Conservation (phyloP, 331 rosid species). For the Quercus lobata region DNA sequence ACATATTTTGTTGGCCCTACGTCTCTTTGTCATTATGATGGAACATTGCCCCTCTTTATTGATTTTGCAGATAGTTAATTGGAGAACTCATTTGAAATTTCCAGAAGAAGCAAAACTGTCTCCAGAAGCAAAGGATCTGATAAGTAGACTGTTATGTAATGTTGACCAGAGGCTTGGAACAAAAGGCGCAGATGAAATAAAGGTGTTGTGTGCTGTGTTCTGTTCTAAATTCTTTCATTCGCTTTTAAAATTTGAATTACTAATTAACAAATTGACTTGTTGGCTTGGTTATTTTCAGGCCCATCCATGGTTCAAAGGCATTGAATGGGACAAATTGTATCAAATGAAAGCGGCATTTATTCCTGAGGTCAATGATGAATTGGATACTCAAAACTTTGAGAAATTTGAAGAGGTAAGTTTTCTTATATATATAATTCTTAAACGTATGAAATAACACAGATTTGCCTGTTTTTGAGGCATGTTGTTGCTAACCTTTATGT, state of each 20-base stretch:
- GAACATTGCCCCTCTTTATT: slow-evolving; percentile 13
- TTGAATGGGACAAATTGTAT: slow-evolving; percentile 91
- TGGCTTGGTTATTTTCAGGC: slow-evolving; percentile 53
- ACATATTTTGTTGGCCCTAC: not conserved
- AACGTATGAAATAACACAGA: slow-evolving; percentile 2
- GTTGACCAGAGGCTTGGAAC: slow-evolving; percentile 97
- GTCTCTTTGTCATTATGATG: slow-evolving; percentile 5
- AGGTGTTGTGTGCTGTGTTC: slow-evolving; percentile 82
- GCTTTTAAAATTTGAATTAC: slow-evolving; percentile 15
- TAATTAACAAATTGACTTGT: slow-evolving; percentile 27
- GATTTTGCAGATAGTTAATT: slow-evolving; percentile 87
- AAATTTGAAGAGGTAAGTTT: slow-evolving; percentile 89
- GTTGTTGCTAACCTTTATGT: slow-evolving; percentile 19
- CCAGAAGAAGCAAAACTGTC: slow-evolving; percentile 97
- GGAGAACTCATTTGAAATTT: slow-evolving; percentile 93
- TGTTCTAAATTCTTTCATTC: slow-evolving; percentile 38
- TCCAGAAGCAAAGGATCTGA: slow-evolving; percentile 88
- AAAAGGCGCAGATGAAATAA: slow-evolving; percentile 94
- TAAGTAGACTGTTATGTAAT: slow-evolving; percentile 82
- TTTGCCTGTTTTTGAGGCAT: slow-evolving; percentile 11
- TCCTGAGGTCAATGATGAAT: slow-evolving; percentile 97
- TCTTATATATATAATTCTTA: slow-evolving; percentile 3
- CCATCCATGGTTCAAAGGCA: slow-evolving; percentile 89
- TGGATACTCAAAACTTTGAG: slow-evolving; percentile 98
- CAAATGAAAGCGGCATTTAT: slow-evolving; percentile 94